These are phyloP conservation scores for Inga leiocalycina DNA, from an alignment of 306 rosid genomes.

Conservation along the genomic window DNA sequence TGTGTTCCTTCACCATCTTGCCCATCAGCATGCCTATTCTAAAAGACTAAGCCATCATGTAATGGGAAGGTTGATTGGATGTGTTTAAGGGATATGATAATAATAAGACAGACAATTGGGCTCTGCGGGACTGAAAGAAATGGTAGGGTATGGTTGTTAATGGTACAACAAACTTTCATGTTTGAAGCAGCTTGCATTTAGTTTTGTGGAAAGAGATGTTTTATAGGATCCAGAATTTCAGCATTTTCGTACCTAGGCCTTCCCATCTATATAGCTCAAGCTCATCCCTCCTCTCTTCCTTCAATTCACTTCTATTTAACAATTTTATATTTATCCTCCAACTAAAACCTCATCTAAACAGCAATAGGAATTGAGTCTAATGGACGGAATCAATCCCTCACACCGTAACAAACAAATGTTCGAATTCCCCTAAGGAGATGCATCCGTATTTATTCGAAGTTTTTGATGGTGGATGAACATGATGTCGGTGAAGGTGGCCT, in stretches of 20 bases:
- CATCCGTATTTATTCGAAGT: background rate
- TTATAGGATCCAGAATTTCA: background rate
- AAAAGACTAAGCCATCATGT: background rate
- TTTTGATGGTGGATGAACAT: background rate
- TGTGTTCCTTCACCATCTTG: no score
- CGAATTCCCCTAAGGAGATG: no score
- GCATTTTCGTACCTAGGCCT: background rate
- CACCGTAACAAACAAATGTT: no score
- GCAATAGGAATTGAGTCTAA: no score
- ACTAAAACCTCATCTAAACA: no score
- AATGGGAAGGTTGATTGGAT: background rate
- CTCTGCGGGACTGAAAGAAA: background rate
- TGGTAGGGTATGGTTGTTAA: slow-evolving; percentile 5
- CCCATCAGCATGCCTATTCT: background rate
- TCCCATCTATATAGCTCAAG: background rate
- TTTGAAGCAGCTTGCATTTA: background rate
- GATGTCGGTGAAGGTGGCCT: background rate
- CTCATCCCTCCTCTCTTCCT: background rate
- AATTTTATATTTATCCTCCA: background rate
- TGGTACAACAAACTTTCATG: background rate
- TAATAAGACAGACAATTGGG: background rate
- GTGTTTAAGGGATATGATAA: background rate
- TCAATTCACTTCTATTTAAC: background rate
- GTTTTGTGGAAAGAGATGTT: background rate
- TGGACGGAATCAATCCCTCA: no score